Percentiles rank a stretch among this genome's conserved stretches.
Evolutionary conservation across 805 yeast genomes (phyloP).

Genomic region (Ogataea pignaliae): DNA sequence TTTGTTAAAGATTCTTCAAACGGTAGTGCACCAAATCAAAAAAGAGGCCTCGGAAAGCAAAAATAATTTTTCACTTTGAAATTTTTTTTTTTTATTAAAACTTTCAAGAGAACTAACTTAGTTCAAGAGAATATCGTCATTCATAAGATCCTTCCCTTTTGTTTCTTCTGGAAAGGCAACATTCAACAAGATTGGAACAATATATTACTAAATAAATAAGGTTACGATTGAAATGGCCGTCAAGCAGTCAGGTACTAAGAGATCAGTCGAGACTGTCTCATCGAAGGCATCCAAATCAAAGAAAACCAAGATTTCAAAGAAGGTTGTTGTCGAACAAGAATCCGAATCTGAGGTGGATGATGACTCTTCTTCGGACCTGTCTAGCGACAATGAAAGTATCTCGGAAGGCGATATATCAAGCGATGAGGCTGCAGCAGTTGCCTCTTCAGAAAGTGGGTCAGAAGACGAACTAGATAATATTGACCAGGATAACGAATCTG

Average conservation of each 20-base stretch:
- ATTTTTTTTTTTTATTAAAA: too few relatives aligned
- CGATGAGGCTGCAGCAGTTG: conserved; percentile 3
- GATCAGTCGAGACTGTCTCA: conserved; percentile 11
- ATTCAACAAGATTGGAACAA: neutral
- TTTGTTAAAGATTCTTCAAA: too few relatives aligned
- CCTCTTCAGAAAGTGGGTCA: conserved; percentile 6
- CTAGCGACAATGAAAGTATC: conserved; percentile 6
- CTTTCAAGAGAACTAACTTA: too few relatives aligned
- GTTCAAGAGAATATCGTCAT: too few relatives aligned
- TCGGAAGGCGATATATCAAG: conserved; percentile 5
- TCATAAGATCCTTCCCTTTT: neutral
- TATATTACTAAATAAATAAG: neutral
- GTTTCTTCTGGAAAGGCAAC: neutral
- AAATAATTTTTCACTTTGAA: too few relatives aligned
- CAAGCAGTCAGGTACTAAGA: conserved; percentile 17
- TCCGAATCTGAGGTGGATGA: conserved; percentile 1
- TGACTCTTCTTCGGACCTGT: conserved; percentile 8
- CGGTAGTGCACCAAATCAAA: too few relatives aligned
- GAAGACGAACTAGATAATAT: conserved; percentile 31
- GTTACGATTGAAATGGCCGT: conserved; percentile 10
- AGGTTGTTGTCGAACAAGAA: conserved; percentile 21
- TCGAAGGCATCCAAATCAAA: conserved; percentile 8
- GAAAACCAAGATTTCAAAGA: conserved; percentile 25
- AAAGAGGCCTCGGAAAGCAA: too few relatives aligned
- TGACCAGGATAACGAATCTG: conserved; percentile 27